phyloP scores from a whole-genome alignment of 1,284 basidiomycete genomes.

The Thelephora terrestris region DNA sequence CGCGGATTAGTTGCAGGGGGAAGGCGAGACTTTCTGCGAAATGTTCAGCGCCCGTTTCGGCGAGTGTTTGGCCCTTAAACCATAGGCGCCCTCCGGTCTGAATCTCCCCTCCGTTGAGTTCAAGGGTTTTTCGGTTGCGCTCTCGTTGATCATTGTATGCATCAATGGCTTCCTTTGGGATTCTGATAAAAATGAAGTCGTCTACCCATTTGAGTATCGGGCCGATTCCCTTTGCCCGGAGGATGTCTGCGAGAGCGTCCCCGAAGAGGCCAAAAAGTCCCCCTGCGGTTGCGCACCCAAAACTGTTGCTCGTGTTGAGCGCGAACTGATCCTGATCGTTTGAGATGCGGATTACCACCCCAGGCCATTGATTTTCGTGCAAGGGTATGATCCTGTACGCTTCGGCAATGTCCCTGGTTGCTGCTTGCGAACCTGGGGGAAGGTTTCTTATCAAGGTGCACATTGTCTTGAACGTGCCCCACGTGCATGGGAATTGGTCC shows the following conservation, averaged over 20 bases:
- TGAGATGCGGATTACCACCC: slow-evolving; percentile 13
- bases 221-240: slow-evolving; percentile 19
- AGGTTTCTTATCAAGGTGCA: slow-evolving; percentile 19
- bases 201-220: slow-evolving; percentile 32
- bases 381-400: slow-evolving; percentile 26
- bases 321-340: slow-evolving; percentile 12
- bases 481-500: slow-evolving; percentile 26
- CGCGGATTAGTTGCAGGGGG: slow-evolving; percentile 9
- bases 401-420: slow-evolving; percentile 23
- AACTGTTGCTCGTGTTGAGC: slow-evolving; percentile 20
- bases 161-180: not conserved
- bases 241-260: slow-evolving; percentile 22
- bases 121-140: not conserved
- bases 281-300: slow-evolving; percentile 21
- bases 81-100: slow-evolving; percentile 21
- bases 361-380: slow-evolving; percentile 24
- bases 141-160: too few species aligned
- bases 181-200: slow-evolving; percentile 13
- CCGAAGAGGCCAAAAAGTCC: slow-evolving; percentile 24
- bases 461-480: slow-evolving; percentile 27
- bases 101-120: slow-evolving; percentile 3
- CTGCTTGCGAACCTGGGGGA: slow-evolving; percentile 25
- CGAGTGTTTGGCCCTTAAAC: slow-evolving; percentile 17
- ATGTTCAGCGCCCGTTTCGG: slow-evolving; percentile 9
- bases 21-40: slow-evolving; percentile 14